phyloP scores from a whole-genome alignment of 257 asterid genomes.

The Salvia rosmarinus region DNA sequence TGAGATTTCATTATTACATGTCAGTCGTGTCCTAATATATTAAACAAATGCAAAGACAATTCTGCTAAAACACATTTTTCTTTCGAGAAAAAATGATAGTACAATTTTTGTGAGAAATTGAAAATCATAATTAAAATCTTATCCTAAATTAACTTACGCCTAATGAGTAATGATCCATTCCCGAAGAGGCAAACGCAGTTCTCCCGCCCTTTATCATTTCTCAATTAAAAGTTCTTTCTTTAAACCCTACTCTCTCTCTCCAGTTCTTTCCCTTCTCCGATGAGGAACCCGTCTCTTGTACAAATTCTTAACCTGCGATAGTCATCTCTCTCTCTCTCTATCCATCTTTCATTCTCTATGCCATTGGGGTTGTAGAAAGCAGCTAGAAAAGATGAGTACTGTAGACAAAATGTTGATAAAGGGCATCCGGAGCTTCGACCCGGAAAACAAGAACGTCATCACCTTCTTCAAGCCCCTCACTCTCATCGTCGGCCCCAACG shows the following conservation, averaged over 20 bases:
- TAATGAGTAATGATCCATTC: too few species aligned
- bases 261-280: not conserved
- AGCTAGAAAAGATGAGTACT: constrained; percentile 68
- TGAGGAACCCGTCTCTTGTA: constrained; percentile 3
- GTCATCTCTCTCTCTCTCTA: not conserved
- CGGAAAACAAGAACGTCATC: constrained; percentile 93
- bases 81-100: too few species aligned
- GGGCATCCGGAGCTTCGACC: constrained; percentile 99
- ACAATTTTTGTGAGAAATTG: too few species aligned
- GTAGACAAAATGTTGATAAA: constrained; percentile 97
- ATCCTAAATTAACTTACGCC: too few species aligned
- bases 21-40: too few species aligned
- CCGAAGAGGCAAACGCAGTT: not conserved
- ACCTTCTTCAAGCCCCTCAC: constrained; percentile 91
- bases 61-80: too few species aligned
- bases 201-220: constrained; percentile 25
- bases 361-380: not conserved
- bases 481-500: constrained; percentile 94
- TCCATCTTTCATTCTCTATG: not conserved
- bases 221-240: not conserved
- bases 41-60: too few species aligned
- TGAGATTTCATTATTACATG: too few species aligned
- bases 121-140: too few species aligned
- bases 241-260: constrained; percentile 21
- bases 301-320: constrained; percentile 8